These are phyloP conservation scores for Solanum corneliomulleri DNA, from an alignment of 257 asterid species.

Conservation along the genomic window DNA sequence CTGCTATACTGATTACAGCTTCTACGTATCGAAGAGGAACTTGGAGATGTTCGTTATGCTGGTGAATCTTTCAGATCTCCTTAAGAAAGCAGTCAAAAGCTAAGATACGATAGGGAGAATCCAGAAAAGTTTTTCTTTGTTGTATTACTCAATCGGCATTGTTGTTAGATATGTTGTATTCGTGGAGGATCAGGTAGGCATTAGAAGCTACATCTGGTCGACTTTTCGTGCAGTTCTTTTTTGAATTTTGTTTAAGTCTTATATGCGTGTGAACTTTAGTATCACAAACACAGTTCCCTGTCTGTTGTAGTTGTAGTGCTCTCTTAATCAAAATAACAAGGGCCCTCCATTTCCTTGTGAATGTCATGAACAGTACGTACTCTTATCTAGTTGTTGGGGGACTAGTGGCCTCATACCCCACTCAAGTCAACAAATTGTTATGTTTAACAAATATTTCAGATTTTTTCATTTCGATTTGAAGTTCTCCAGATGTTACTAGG, in stretches of 20 bases:
- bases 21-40: constrained; percentile 93
- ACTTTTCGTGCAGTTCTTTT: background rate
- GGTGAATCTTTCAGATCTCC: constrained; percentile 92
- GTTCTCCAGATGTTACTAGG: background rate
- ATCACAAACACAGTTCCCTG: background rate
- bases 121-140: background rate
- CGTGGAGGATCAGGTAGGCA: background rate
- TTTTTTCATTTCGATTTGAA: background rate
- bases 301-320: background rate
- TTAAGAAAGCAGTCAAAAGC: constrained; percentile 8
- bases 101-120: background rate
- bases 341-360: background rate
- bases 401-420: background rate
- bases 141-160: background rate
- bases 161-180: background rate
- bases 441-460: background rate
- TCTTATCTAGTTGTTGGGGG: background rate
- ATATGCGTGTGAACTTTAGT: background rate
- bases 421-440: background rate
- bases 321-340: background rate
- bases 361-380: background rate
- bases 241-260: background rate
- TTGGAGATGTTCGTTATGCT: constrained; percentile 86
- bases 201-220: background rate
- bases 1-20: constrained; percentile 35